Conservation (phyloP, 768 basidiomycete genomes). For the Amanita molliuscula region DNA sequence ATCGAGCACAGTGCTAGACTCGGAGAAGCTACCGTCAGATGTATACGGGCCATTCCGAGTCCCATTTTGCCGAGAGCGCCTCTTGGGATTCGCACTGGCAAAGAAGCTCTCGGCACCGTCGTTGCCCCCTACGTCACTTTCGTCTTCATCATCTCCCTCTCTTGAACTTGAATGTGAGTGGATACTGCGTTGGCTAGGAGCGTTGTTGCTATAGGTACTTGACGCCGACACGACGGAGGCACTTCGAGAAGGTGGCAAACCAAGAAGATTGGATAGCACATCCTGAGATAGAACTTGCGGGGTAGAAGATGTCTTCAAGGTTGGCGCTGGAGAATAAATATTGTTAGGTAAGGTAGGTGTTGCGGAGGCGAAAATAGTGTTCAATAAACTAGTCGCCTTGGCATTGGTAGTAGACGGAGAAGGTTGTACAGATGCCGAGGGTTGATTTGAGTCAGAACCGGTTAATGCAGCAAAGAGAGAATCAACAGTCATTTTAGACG, state of each 20-base stretch:
- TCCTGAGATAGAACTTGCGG: constrained; percentile 67
- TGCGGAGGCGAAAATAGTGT: constrained; percentile 70
- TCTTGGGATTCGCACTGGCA: background rate
- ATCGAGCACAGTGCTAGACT: constrained; percentile 31
- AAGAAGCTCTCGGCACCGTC: constrained; percentile 3
- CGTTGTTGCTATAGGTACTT: constrained; percentile 7
- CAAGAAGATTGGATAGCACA: constrained; percentile 56
- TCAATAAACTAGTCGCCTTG: constrained; percentile 44
- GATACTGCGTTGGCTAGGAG: constrained; percentile 13
- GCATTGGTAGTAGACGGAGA: constrained; percentile 12
- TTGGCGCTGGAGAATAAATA: constrained; percentile 47
- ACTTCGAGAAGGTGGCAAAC: constrained; percentile 35
- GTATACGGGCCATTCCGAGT: constrained; percentile 5
- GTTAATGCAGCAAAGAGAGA: constrained; percentile 34
- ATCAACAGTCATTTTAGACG: constrained; percentile 34
- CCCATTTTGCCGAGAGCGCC: constrained; percentile 11
- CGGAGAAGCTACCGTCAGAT: constrained; percentile 30
- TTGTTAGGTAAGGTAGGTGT: constrained; percentile 16
- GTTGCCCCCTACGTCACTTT: constrained; percentile 16
- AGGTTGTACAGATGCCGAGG: constrained; percentile 14
- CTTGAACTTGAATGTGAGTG: constrained; percentile 34
- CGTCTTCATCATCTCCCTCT: constrained; percentile 52
- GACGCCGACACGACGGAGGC: constrained; percentile 26
- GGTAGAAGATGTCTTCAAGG: constrained; percentile 27
- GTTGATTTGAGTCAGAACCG: constrained; percentile 13